phyloP scores from a whole-genome alignment of 1,139 yeast species.

The Geotrichum reessii region DNA sequence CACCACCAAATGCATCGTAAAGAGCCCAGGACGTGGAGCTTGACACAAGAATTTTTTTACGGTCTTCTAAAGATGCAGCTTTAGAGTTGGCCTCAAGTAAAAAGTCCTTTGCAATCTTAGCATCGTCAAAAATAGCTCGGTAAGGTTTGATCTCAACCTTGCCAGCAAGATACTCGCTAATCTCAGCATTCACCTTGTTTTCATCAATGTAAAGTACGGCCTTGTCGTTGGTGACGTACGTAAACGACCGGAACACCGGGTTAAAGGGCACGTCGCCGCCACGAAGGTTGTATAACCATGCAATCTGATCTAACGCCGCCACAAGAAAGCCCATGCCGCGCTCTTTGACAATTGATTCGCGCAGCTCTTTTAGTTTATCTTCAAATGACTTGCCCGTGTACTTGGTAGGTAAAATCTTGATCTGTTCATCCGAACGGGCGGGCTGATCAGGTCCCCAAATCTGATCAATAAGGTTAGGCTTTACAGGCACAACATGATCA shows the following conservation, averaged over 20 bases:
- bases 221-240: constrained; percentile 57
- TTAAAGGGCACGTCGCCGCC: constrained; percentile 82
- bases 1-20: constrained; percentile 48
- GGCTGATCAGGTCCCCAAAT: constrained; percentile 60
- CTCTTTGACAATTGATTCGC: constrained; percentile 41
- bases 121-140: constrained; percentile 33
- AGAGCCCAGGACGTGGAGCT: constrained; percentile 77
- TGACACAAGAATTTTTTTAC: constrained; percentile 51
- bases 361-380: constrained; percentile 44
- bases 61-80: constrained; percentile 14
- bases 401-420: constrained; percentile 31
- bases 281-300: constrained; percentile 86
- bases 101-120: constrained; percentile 35
- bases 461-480: constrained; percentile 63
- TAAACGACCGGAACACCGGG: constrained; percentile 84
- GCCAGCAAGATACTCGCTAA: constrained; percentile 29
- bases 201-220: constrained; percentile 67
- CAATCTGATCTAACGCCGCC: constrained; percentile 80
- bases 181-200: constrained; percentile 49
- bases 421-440: constrained; percentile 32
- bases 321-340: constrained; percentile 49
- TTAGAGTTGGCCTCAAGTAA: constrained; percentile 28
- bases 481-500: constrained; percentile 57
- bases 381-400: constrained; percentile 42
- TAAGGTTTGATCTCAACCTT: constrained; percentile 35